Conservation (phyloP, 2,329 filamentous ascomycete genomes). For the Cyphellophora attinorum region DNA sequence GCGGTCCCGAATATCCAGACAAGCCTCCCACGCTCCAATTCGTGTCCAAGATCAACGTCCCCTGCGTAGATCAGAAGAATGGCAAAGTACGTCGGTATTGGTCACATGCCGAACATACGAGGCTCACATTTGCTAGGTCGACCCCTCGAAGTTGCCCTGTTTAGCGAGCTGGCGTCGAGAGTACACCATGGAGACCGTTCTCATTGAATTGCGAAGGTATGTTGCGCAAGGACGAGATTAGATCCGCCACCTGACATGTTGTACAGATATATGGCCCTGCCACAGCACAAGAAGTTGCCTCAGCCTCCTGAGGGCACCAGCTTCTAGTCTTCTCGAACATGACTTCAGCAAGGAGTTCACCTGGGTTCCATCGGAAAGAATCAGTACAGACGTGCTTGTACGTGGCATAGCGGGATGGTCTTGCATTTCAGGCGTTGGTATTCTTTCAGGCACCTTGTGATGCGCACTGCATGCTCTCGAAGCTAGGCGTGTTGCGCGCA, state of each 20-base stretch:
- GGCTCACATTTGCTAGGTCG: constrained; percentile 48
- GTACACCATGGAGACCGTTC: constrained; percentile 88
- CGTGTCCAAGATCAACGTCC: constrained; percentile 90
- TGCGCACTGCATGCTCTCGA: too few species aligned
- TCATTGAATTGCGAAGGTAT: constrained; percentile 75
- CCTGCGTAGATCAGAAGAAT: constrained; percentile 72
- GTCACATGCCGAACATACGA: constrained; percentile 4
- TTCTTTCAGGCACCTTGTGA: too few species aligned
- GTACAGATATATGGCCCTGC: constrained; percentile 83
- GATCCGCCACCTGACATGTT: constrained; percentile 10
- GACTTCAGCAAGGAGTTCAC: too few species aligned
- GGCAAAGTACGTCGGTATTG: constrained; percentile 54
- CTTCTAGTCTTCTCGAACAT: too few species aligned
- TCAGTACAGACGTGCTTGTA: too few species aligned
- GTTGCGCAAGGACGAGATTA: constrained; percentile 13
- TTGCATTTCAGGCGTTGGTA: too few species aligned
- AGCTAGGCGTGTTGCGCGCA: too few species aligned
- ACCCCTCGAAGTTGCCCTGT: constrained; percentile 73
- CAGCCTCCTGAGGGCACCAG: constrained; percentile 82
- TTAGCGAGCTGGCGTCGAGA: constrained; percentile 84
- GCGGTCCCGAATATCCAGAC: constrained; percentile 81
- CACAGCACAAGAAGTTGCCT: constrained; percentile 85
- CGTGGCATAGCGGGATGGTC: too few species aligned
- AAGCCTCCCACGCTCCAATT: constrained; percentile 83
- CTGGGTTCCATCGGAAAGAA: too few species aligned